These are phyloP conservation scores for Hibiscus trionum DNA, from an alignment of 345 rosid species.

Conservation along the genomic window DNA sequence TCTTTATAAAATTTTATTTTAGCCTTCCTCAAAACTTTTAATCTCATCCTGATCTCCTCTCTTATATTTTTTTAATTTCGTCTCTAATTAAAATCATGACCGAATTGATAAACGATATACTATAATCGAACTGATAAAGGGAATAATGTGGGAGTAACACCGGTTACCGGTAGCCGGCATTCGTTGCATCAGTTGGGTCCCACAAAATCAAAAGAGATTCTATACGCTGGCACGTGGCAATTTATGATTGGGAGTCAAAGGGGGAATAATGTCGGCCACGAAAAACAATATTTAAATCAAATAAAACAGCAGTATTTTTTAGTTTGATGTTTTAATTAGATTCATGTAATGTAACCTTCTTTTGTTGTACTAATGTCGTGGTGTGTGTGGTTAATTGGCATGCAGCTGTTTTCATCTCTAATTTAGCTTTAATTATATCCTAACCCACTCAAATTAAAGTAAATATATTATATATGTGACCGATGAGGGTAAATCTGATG, in stretches of 20 bases:
- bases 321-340: neutral
- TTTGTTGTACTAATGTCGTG: neutral
- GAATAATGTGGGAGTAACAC: neutral
- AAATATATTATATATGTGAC: neutral
- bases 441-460: neutral
- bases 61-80: no score
- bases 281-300: neutral
- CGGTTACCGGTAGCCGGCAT: neutral
- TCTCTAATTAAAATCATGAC: no score
- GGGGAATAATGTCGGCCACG: neutral
- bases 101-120: no score
- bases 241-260: neutral
- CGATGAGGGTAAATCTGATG: neutral
- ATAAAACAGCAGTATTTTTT: neutral
- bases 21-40: no score
- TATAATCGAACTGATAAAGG: no score
- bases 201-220: neutral
- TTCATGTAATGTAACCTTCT: neutral
- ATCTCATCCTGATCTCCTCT: no score
- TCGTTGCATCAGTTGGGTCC: neutral
- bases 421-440: neutral
- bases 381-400: neutral
- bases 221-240: neutral
- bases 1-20: no score
- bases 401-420: conserved; percentile 2